Evolutionary conservation across 2,329 filamentous ascomycete genomes (phyloP).

Genomic region (Diaporthe sp.): DNA sequence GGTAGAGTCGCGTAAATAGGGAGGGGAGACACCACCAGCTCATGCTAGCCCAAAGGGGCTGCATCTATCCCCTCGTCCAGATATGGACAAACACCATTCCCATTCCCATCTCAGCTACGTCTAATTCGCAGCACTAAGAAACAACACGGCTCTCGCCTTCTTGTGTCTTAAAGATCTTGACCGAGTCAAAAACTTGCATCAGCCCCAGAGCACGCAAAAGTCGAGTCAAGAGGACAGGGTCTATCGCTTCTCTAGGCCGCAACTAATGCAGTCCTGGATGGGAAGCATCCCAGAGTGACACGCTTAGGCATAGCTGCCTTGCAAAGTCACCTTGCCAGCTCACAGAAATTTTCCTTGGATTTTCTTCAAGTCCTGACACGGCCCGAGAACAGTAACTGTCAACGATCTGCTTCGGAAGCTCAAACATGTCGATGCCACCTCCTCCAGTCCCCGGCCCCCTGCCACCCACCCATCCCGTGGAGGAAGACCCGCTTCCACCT

Average conservation of each 20-base stretch:
- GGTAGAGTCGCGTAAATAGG: constrained; percentile 31
- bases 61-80: neutral
- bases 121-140: neutral
- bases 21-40: constrained; percentile 2
- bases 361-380: neutral
- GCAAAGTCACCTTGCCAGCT: neutral
- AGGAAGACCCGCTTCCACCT: constrained; percentile 5
- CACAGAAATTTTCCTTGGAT: neutral
- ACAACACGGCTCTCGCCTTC: neutral
- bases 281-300: neutral
- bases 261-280: constrained; percentile 1
- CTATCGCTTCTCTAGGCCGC: neutral
- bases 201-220: neutral
- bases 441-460: constrained; percentile 17
- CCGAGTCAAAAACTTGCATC: constrained; percentile 9
- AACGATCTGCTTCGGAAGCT: neutral
- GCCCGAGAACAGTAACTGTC: neutral
- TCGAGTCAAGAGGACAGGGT: constrained; percentile 20
- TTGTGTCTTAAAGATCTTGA: neutral
- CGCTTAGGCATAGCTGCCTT: neutral
- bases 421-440: constrained; percentile 39
- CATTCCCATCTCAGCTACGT: neutral
- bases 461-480: constrained; percentile 1
- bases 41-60: constrained; percentile 9
- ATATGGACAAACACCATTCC: neutral